Percentiles rank a stretch among this genome's conserved stretches.
phyloP scores from a whole-genome alignment of 495 filamentous ascomycete species.

The Rusavskia elegans region DNA sequence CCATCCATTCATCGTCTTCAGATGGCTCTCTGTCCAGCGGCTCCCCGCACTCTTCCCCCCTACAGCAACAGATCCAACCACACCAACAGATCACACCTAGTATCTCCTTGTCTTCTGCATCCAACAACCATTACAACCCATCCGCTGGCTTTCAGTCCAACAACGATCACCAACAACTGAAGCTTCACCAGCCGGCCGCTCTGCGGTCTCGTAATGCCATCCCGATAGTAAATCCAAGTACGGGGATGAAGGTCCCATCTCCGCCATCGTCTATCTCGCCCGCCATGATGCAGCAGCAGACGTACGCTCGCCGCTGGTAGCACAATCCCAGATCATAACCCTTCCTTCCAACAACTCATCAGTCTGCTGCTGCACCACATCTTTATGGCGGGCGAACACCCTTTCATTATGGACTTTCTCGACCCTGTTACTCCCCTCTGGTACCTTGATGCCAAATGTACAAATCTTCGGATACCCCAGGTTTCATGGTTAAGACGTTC shows the following conservation, averaged over 20 bases:
- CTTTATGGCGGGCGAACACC: conserved; percentile 11
- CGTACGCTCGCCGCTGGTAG: conserved; percentile 43
- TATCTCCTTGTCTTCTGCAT: conserved; percentile 67
- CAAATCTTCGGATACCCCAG: neutral
- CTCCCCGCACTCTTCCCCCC: conserved; percentile 82
- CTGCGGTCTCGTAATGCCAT: conserved; percentile 89
- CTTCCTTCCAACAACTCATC: neutral
- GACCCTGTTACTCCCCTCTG: neutral
- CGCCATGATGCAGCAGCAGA: conserved; percentile 61
- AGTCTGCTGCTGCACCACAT: conserved; percentile 7
- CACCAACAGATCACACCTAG: conserved; percentile 58
- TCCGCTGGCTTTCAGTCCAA: conserved; percentile 29
- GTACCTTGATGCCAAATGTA: neutral
- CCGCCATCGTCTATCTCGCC: conserved; percentile 85
- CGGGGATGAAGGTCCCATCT: conserved; percentile 74
- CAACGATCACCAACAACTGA: conserved; percentile 34
- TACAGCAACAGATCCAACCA: conserved; percentile 62
- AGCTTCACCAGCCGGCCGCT: conserved; percentile 74
- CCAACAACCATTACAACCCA: conserved; percentile 51
- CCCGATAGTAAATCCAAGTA: conserved; percentile 93
- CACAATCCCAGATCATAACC: conserved; percentile 16
- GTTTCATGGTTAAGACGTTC: neutral
- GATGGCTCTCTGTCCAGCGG: conserved; percentile 90
- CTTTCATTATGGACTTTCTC: neutral
- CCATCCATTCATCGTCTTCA: conserved; percentile 72